Percentiles rank a stretch among this genome's conserved stretches.
Evolutionary conservation across 331 rosid genomes (phyloP).

Genomic region (Dryas integrifolia): DNA sequence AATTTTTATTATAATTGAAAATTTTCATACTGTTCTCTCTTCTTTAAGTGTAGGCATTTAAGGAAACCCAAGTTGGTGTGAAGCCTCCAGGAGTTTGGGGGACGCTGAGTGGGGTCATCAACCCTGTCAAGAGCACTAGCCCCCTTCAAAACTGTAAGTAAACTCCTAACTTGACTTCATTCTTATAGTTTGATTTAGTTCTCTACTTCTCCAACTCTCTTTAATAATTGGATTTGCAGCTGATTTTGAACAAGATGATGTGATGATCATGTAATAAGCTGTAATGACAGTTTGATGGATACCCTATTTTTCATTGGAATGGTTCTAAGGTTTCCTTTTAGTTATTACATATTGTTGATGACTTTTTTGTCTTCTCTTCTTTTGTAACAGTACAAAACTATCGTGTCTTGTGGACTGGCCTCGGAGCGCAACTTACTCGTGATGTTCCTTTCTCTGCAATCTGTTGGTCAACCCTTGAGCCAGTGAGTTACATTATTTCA

Average conservation of each 20-base stretch:
- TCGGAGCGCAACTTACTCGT: slow-evolving; percentile 89
- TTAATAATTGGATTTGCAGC: neutral
- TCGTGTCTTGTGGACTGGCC: slow-evolving; percentile 90
- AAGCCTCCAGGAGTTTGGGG: slow-evolving; percentile 82
- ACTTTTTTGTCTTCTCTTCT: neutral
- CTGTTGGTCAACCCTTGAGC: slow-evolving; percentile 97
- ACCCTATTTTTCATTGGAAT: neutral
- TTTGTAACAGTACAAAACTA: slow-evolving; percentile 54
- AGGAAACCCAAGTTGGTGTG: slow-evolving; percentile 40
- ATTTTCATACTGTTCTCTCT: neutral
- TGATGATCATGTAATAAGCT: neutral
- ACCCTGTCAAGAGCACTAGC: slow-evolving; percentile 46
- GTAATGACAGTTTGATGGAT: neutral
- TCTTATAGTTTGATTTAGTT: slow-evolving; percentile 19
- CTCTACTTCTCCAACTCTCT: slow-evolving; percentile 1
- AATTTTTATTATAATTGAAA: neutral
- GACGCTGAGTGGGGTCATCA: slow-evolving; percentile 65
- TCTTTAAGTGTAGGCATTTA: slow-evolving; percentile 58
- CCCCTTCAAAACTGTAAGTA: slow-evolving; percentile 54
- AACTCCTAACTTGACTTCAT: neutral
- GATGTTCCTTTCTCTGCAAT: slow-evolving; percentile 97
- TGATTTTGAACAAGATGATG: neutral
- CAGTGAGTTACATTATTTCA: slow-evolving; percentile 46
- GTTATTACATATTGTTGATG: neutral
- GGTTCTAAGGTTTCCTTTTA: slow-evolving; percentile 15